A percentile compares a stretch with the other conserved stretches of the same genome.
Conservation (phyloP, 495 filamentous ascomycete species). For the Tuber microsphaerosporum region DNA sequence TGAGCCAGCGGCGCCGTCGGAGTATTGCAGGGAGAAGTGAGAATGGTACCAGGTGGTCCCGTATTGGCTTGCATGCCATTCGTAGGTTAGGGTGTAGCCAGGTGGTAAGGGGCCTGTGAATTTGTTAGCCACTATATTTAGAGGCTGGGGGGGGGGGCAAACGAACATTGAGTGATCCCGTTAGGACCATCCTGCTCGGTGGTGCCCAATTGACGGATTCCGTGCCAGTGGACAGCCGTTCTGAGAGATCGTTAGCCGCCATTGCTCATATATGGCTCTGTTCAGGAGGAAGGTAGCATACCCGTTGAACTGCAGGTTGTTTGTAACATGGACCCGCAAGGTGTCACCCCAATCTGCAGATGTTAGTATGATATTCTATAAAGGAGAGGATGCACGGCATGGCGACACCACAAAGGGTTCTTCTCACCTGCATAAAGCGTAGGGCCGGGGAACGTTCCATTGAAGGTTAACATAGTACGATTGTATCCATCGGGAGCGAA, state of each 20-base stretch:
- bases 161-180: conserved; percentile 60
- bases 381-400: conserved; percentile 49
- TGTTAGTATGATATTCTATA: conserved; percentile 44
- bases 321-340: conserved; percentile 38
- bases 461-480: conserved; percentile 50
- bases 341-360: conserved; percentile 27
- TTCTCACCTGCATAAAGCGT: conserved; percentile 44
- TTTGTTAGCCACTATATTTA: conserved; percentile 48
- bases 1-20: conserved; percentile 50
- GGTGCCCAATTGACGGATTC: conserved; percentile 56
- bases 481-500: conserved; percentile 49
- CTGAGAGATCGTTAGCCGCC: not conserved
- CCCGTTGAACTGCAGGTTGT: conserved; percentile 35
- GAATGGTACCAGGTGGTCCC: conserved; percentile 42
- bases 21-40: conserved; percentile 55
- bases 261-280: not conserved
- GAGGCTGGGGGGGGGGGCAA: conserved; percentile 46
- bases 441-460: conserved; percentile 53
- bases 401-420: conserved; percentile 43
- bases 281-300: not conserved
- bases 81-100: conserved; percentile 50
- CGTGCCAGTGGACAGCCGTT: conserved; percentile 58
- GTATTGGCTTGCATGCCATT: conserved; percentile 43
- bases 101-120: conserved; percentile 40
- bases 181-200: conserved; percentile 57